These are phyloP conservation scores for Saccharomycopsis fibuligera DNA, from an alignment of 805 yeast species.

Conservation along the genomic window DNA sequence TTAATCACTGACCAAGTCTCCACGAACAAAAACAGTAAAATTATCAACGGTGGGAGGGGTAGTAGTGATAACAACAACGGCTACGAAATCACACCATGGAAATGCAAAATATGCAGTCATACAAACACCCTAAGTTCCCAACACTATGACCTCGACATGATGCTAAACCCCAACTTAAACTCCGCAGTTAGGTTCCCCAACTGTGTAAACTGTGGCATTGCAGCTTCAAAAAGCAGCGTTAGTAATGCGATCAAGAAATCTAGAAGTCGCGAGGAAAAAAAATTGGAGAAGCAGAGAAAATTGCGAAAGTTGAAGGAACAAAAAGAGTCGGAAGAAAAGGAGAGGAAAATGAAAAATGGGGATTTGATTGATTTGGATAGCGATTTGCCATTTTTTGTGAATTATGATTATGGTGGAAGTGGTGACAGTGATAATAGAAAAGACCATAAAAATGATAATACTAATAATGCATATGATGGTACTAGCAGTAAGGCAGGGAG, in stretches of 20 bases:
- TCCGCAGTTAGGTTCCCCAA: conserved; percentile 31
- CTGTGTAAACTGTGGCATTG: conserved; percentile 62
- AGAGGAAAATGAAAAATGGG: not conserved
- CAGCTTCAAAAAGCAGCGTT: conserved; percentile 33
- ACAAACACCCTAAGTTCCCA: conserved; percentile 40
- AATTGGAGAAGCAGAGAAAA: not conserved
- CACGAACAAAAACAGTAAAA: too few species aligned
- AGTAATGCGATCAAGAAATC: conserved; percentile 27
- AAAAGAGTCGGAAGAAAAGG: conserved; percentile 1
- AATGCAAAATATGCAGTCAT: conserved; percentile 84
- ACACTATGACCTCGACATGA: conserved; percentile 25
- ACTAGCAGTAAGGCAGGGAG: not conserved
- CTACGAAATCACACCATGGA: conserved; percentile 49
- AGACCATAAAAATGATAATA: not conserved
- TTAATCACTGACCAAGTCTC: too few species aligned
- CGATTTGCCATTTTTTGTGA: too few species aligned
- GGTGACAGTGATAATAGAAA: too few species aligned
- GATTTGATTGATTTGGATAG: conserved; percentile 7
- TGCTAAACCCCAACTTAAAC: conserved; percentile 12
- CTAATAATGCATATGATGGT: not conserved
- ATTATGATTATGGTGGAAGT: too few species aligned
- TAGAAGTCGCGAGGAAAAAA: not conserved
- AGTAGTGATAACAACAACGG: too few species aligned
- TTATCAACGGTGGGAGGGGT: too few species aligned
- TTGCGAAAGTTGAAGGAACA: not conserved